Percentiles rank a stretch among this genome's conserved stretches.
phyloP scores from a whole-genome alignment of 768 basidiomycete species.

The Termitomyces bulborhizus region DNA sequence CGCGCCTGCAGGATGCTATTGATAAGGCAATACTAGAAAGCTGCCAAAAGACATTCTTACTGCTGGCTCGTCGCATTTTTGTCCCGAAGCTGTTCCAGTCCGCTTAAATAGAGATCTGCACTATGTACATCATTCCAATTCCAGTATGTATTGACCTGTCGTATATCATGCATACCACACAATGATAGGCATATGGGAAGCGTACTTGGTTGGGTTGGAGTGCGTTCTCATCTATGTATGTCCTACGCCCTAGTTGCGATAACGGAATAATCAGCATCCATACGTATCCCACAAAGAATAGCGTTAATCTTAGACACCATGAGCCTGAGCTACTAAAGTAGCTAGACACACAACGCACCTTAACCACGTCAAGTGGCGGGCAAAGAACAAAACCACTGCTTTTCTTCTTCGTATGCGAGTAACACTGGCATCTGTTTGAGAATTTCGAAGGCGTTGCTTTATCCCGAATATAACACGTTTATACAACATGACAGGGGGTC shows the following conservation, averaged over 20 bases:
- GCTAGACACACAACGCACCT: conserved; percentile 23
- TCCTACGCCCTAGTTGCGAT: conserved; percentile 53
- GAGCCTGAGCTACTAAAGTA: conserved; percentile 1
- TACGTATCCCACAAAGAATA: conserved; percentile 64
- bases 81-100: conserved; percentile 58
- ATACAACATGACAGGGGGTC: background rate
- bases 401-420: conserved; percentile 42
- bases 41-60: conserved; percentile 39
- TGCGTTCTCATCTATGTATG: conserved; percentile 95
- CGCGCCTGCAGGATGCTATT: conserved; percentile 43
- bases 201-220: conserved; percentile 85
- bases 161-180: background rate
- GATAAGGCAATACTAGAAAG: background rate
- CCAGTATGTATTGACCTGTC: conserved; percentile 87
- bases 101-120: conserved; percentile 76
- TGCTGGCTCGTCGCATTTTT: conserved; percentile 61
- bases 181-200: background rate
- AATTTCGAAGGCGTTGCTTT: conserved; percentile 15
- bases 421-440: conserved; percentile 22
- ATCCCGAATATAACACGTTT: conserved; percentile 14
- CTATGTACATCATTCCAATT: conserved; percentile 85
- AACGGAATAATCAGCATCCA: conserved; percentile 83
- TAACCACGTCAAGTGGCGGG: conserved; percentile 26
- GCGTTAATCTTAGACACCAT: conserved; percentile 33
- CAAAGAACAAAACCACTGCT: conserved; percentile 26